Base-by-base conservation (phyloP, 2,329 filamentous ascomycete species). In the Paramyrothecium roridum region DNA sequence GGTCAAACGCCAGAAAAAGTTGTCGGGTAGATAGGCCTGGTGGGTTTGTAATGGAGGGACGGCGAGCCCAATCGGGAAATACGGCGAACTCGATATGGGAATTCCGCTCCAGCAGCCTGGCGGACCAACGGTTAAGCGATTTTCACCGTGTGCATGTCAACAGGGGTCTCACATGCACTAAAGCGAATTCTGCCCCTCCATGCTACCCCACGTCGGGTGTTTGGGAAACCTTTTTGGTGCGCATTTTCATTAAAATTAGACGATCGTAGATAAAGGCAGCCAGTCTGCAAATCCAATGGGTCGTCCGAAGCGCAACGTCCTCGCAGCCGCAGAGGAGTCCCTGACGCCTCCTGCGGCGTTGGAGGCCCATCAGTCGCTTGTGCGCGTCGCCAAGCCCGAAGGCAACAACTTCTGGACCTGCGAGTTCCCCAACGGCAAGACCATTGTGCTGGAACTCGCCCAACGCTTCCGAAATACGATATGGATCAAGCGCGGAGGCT, bases 381-480 rank as follows among this genome's bases (percentile, higher is more conserved):
- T 90, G 19, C 89, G 87, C 55, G 87, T 97, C 56, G 75, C 90
- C 67, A 90, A 90, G 71, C 89, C 89, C 47, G 88, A 92, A 63
- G 93, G 93, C 62, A 96, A 96, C 76, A 96, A 90, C 71, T 80
- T 96, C 46, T 98, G 96, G 78, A 83, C 83, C 47, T 91, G 93
- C 67, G 81, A 87, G 67, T 77, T 93, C 30, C 86, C 93, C 22
- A 80, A 80, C 63, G 81, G 83, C 56, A 82, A 85, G 65, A 75
- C 80, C 8, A 73, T 93, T 43, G 76, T 96, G 19, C 87, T 92
- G 21, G 92, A 97, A 77, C 84, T 99, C 20, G 88, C 90, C 11
- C 79, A 91, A 23, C 86, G 87, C 45, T 97, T 98, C 70, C 89
- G 93, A 58, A 95, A 91, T 61, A 95, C 91, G 2, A 91, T 98